A percentile compares a stretch with the other conserved stretches of the same genome.
These are phyloP conservation scores for Passalora sequoiae DNA, from an alignment of 2,329 filamentous ascomycete species.

Conservation along the genomic window DNA sequence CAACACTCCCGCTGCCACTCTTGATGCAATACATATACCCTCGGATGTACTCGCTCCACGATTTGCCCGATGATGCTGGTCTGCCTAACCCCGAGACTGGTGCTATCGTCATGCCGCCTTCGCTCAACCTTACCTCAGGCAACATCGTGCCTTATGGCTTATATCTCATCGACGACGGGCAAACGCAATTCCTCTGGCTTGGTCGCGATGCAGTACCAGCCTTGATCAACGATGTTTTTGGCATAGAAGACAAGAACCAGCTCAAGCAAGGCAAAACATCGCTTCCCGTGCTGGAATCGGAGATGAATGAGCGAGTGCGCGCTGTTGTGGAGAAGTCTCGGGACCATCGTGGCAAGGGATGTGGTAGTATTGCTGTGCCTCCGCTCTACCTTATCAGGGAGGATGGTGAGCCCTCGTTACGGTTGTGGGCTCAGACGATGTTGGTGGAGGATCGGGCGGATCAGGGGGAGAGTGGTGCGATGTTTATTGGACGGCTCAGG, in stretches of 20 bases:
- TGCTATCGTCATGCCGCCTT: constrained; percentile 80
- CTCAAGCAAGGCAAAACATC: constrained; percentile 87
- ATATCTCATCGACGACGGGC: constrained; percentile 94
- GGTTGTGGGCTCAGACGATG: constrained; percentile 94
- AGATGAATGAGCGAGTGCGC: constrained; percentile 92
- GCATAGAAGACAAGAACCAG: constrained; percentile 72
- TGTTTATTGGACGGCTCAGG: constrained; percentile 86
- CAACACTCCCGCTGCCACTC: constrained; percentile 82
- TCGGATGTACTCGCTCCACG: constrained; percentile 70
- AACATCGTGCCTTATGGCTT: constrained; percentile 82
- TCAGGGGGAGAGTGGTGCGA: constrained; percentile 83
- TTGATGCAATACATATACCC: constrained; percentile 81
- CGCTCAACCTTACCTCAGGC: constrained; percentile 81
- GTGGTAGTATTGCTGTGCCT: constrained; percentile 87
- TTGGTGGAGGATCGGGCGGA: constrained; percentile 93
- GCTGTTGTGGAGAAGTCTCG: constrained; percentile 87
- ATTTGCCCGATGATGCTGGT: constrained; percentile 93
- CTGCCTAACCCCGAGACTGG: constrained; percentile 79
- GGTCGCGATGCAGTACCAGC: constrained; percentile 89
- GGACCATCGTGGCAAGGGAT: constrained; percentile 78
- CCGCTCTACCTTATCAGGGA: constrained; percentile 91
- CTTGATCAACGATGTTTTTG: constrained; percentile 84
- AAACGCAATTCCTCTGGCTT: constrained; percentile 96
- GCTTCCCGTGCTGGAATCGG: constrained; percentile 82
- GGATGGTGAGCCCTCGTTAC: constrained; percentile 90